Evolutionary conservation across 2,329 filamentous ascomycete genomes (phyloP).

Genomic region (Laburnicola sp.): DNA sequence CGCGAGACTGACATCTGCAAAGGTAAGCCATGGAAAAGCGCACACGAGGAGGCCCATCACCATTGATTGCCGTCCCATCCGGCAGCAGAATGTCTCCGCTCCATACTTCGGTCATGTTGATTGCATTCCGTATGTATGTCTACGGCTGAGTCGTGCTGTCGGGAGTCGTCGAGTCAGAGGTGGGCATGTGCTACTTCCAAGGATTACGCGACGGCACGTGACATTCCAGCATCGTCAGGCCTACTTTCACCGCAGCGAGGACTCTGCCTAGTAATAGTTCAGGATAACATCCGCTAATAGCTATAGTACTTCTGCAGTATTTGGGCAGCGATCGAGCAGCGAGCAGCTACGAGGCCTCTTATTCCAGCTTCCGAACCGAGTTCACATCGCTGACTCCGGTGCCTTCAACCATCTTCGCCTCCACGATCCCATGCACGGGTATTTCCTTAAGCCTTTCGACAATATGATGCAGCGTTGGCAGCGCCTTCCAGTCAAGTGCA

Average conservation of each 20-base stretch:
- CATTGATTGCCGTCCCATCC: constrained; percentile 26
- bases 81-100: constrained; percentile 39
- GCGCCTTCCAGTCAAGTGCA: constrained; percentile 54
- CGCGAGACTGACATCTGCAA: constrained; percentile 35
- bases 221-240: background rate
- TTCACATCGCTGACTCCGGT: constrained; percentile 56
- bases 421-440: constrained; percentile 60
- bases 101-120: constrained; percentile 41
- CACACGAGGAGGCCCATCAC: constrained; percentile 14
- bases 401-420: constrained; percentile 60
- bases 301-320: too few species aligned
- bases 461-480: constrained; percentile 66
- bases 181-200: constrained; percentile 16
- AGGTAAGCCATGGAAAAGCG: constrained; percentile 2
- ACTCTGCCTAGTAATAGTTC: too few species aligned
- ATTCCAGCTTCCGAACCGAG: constrained; percentile 30
- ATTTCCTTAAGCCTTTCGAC: constrained; percentile 57
- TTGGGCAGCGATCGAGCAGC: too few species aligned
- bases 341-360: too few species aligned
- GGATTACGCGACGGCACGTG: constrained; percentile 19
- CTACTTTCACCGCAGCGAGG: too few species aligned
- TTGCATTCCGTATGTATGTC: too few species aligned
- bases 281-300: too few species aligned
- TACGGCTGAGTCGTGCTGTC: background rate
- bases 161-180: constrained; percentile 1